Percentiles rank a stretch among this genome's conserved stretches.
phyloP scores from a whole-genome alignment of 306 rosid genomes.

The Glycine soja region DNA sequence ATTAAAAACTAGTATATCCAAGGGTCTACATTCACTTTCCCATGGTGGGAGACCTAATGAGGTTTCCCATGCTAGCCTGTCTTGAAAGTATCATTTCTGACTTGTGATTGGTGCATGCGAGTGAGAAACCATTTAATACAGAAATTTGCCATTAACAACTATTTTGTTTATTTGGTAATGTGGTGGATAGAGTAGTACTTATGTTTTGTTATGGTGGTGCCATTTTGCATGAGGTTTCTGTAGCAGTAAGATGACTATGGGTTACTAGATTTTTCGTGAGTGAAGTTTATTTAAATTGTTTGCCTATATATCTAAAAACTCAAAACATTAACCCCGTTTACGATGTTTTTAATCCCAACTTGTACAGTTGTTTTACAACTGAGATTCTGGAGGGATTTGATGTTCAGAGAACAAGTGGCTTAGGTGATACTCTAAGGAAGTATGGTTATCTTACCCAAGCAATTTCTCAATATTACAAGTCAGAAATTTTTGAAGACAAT shows the following conservation, averaged over 20 bases:
- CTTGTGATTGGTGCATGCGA: conserved; percentile 26
- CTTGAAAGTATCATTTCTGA: conserved; percentile 20
- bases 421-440: conserved; percentile 89
- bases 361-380: conserved; percentile 89
- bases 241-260: not conserved
- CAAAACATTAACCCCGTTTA: conserved; percentile 8
- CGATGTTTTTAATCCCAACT: conserved; percentile 32
- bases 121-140: conserved; percentile 10
- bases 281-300: conserved; percentile 26
- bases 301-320: not conserved
- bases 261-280: conserved; percentile 10
- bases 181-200: conserved; percentile 9
- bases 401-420: conserved; percentile 86
- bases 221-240: conserved; percentile 35
- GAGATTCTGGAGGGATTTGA: conserved; percentile 97
- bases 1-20: too few relatives aligned
- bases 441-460: conserved; percentile 88
- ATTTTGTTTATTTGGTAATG: conserved; percentile 6
- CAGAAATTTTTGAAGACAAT: conserved; percentile 57
- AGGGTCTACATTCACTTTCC: too few relatives aligned
- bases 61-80: too few relatives aligned
- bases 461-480: conserved; percentile 74
- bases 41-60: too few relatives aligned
- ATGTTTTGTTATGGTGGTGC: conserved; percentile 20
- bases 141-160: conserved; percentile 13